Evolutionary conservation across 345 rosid species (phyloP), one percentile per base, ranked within the genome.

Genomic region (Bretschneidera sinensis): DNA sequence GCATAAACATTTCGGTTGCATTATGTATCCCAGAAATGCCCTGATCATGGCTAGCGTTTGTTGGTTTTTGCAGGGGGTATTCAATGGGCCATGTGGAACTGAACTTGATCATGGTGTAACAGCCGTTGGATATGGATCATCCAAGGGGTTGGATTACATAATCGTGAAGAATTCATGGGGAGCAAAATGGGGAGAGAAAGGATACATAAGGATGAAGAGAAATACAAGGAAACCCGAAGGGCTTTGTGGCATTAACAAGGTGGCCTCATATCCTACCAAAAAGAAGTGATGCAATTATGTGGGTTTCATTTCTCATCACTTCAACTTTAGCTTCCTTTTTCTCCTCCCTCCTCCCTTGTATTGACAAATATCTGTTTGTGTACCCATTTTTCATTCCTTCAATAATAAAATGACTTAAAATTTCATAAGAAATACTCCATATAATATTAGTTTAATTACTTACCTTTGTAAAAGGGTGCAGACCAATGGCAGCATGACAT

Each of bases 121-220:
- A 53, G 92, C 90, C 0, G 92, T 86, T 48, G 96, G 96, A 21
- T 92, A 89, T 11, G 96, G 96, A 60, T 76, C 98, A 63, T 61
- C 73, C 19, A 86, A 62, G 57, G 88, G 83, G 14, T 35, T 59
- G 19, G 95, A 89, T 67, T 85, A 86, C 67, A 79, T 88, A 28
- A 81, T 83, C 21, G 95, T 91, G 69, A 91, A 80, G 76, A 88
- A 91, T 45, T 91, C 96, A 0, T 92, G 95, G 98, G 98, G 95
- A 48, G 33, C 78, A 6, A 79, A 69, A 33, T 85, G 96, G 95
- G 98, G 95, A 59, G 95, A 83, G 68, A 83, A 80, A 52, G 96
- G 98, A 14, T 89, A 68, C 72, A 85, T 83, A 22, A 75, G 92
- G 65, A 72, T 89, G 91, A 82, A 78, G 85, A 80, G 92, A 64